Conservation (phyloP, 2,329 filamentous ascomycete genomes). For the Lachnum nothofagi region DNA sequence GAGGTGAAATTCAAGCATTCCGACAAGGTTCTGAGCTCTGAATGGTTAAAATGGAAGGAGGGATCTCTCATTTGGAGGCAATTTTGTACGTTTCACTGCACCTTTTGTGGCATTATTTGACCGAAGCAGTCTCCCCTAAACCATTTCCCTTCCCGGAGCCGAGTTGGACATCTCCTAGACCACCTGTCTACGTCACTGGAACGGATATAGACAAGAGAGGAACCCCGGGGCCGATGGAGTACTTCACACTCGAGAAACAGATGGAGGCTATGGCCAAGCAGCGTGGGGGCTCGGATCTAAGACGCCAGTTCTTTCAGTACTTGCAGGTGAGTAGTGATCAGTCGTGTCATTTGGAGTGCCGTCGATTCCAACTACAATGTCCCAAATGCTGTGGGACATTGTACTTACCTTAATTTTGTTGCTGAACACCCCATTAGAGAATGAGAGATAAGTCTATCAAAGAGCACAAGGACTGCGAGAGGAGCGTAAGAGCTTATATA, state of each 20-base stretch:
- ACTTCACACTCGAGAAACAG: conserved; percentile 7
- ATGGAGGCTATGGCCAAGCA: conserved; percentile 18
- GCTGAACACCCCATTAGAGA: too few species aligned
- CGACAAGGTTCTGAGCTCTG: neutral
- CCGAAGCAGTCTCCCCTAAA: neutral
- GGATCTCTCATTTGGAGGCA: conserved; percentile 10
- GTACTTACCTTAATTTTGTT: too few species aligned
- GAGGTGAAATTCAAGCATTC: neutral
- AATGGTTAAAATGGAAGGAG: conserved; percentile 13
- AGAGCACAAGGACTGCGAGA: conserved; percentile 4
- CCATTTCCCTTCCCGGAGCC: conserved; percentile 1
- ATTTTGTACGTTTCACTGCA: conserved; percentile 4
- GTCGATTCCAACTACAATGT: too few species aligned
- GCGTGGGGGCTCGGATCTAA: conserved; percentile 1
- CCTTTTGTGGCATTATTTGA: neutral
- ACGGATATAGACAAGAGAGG: neutral
- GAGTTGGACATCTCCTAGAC: neutral
- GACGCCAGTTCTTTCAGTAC: conserved; percentile 18
- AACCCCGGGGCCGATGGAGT: neutral
- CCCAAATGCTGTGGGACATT: too few species aligned
- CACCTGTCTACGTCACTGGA: too few species aligned
- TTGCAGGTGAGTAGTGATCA: too few species aligned
- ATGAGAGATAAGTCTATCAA: conserved; percentile 12
- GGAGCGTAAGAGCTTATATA: conserved; percentile 7
- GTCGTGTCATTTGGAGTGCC: too few species aligned